These are phyloP conservation scores for Albugo laibachii DNA, from an alignment of 352 stramenopile species.

Conservation along the genomic window DNA sequence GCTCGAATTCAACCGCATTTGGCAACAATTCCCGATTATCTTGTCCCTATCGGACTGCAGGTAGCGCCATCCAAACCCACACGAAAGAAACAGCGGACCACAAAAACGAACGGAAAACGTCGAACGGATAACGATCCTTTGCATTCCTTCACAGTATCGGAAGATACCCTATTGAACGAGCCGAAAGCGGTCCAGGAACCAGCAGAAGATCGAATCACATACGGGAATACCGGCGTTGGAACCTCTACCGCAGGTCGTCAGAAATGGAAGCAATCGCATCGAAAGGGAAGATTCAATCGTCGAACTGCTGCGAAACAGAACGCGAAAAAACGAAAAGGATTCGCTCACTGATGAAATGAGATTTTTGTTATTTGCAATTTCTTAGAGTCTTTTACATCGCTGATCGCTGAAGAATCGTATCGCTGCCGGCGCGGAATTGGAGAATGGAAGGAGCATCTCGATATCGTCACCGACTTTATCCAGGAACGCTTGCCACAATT, in stretches of 20 bases:
- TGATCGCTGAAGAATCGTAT: slow-evolving; percentile 33
- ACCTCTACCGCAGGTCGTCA: slow-evolving; percentile 86
- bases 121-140: slow-evolving; percentile 93
- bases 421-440: slow-evolving; percentile 41
- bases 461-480: slow-evolving; percentile 19
- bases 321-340: slow-evolving; percentile 45
- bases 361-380: slow-evolving; percentile 2
- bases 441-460: slow-evolving; percentile 21
- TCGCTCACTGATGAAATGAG: slow-evolving; percentile 22
- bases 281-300: slow-evolving; percentile 85
- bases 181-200: slow-evolving; percentile 14
- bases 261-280: slow-evolving; percentile 84
- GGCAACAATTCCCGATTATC: slow-evolving; percentile 90
- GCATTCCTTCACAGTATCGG: slow-evolving; percentile 80
- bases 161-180: slow-evolving; percentile 34
- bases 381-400: background rate
- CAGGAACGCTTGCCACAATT: slow-evolving; percentile 32
- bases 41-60: slow-evolving; percentile 91
- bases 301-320: slow-evolving; percentile 80
- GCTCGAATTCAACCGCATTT: slow-evolving; percentile 90
- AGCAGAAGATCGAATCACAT: slow-evolving; percentile 69
- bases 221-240: slow-evolving; percentile 79
- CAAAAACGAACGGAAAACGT: slow-evolving; percentile 32
- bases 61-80: slow-evolving; percentile 55
- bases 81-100: slow-evolving; percentile 59